phyloP scores from a whole-genome alignment of 306 rosid species.

The Cyclanthera cordifolia region DNA sequence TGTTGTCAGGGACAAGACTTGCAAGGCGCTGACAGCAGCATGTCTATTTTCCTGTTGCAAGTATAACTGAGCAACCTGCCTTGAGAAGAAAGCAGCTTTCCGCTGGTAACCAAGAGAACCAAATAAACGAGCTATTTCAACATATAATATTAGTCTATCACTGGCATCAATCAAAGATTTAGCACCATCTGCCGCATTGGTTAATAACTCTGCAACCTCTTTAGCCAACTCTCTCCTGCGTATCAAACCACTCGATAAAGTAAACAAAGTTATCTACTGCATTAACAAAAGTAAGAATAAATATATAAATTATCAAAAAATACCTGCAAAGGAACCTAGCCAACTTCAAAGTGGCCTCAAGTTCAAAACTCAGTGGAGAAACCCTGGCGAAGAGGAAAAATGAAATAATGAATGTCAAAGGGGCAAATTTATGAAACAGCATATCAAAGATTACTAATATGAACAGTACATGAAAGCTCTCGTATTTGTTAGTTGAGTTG shows the following conservation, averaged over 20 bases:
- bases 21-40: slow-evolving; percentile 98
- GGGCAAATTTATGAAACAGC: not conserved
- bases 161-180: slow-evolving; percentile 90
- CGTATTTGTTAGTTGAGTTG: not conserved
- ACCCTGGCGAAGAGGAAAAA: slow-evolving; percentile 49
- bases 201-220: slow-evolving; percentile 83
- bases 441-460: not conserved
- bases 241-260: not conserved
- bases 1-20: slow-evolving; percentile 93
- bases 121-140: slow-evolving; percentile 95
- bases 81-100: slow-evolving; percentile 89
- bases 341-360: slow-evolving; percentile 90
- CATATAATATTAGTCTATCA: slow-evolving; percentile 68
- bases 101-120: slow-evolving; percentile 88
- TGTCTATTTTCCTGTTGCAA: slow-evolving; percentile 81
- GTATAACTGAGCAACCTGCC: slow-evolving; percentile 96
- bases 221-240: slow-evolving; percentile 82
- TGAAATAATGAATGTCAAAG: slow-evolving; percentile 1
- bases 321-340: slow-evolving; percentile 97
- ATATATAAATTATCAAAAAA: slow-evolving; percentile 1
- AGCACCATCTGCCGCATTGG: slow-evolving; percentile 95
- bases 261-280: not conserved
- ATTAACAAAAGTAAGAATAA: not conserved
- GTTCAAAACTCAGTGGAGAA: slow-evolving; percentile 93
- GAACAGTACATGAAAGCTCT: not conserved